Conservation (phyloP, 1,284 basidiomycete species). For the Bondarzewia mesenterica region DNA sequence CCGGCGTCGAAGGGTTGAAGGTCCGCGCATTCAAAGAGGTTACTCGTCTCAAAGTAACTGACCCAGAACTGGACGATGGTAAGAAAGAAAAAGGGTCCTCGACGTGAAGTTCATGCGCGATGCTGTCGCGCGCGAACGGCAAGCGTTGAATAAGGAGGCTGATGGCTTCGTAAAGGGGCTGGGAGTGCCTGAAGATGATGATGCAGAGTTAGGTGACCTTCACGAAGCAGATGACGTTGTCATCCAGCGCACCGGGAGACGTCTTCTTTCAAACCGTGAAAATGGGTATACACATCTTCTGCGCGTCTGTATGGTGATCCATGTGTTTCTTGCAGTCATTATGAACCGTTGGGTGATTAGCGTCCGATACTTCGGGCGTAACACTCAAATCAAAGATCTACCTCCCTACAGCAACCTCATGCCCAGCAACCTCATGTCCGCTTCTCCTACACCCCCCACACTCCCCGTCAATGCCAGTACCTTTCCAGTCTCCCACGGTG, state of each 20-base stretch:
- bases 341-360: background rate
- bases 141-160: conserved; percentile 48
- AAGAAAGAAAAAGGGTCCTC: conserved; percentile 64
- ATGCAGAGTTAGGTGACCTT: conserved; percentile 26
- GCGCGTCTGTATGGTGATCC: background rate
- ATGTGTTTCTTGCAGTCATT: background rate
- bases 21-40: conserved; percentile 71
- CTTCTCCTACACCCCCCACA: conserved; percentile 5
- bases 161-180: conserved; percentile 70
- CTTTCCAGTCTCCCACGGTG: conserved; percentile 9
- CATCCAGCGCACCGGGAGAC: conserved; percentile 48
- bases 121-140: conserved; percentile 64
- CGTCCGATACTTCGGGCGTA: conserved; percentile 60
- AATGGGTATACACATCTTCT: conserved; percentile 20
- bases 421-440: too few relatives aligned
- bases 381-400: conserved; percentile 56
- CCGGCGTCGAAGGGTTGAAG: conserved; percentile 39
- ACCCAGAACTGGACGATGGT: conserved; percentile 17
- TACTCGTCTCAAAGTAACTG: conserved; percentile 33
- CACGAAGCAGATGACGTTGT: conserved; percentile 25
- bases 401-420: conserved; percentile 26
- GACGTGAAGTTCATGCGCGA: conserved; percentile 97
- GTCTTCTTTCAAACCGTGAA: conserved; percentile 49
- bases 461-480: conserved; percentile 12
- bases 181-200: conserved; percentile 32